Evolutionary conservation across 2,329 filamentous ascomycete species (phyloP), one percentile per base, ranked within the genome.

Genomic region (Fusarium ramigenum): DNA sequence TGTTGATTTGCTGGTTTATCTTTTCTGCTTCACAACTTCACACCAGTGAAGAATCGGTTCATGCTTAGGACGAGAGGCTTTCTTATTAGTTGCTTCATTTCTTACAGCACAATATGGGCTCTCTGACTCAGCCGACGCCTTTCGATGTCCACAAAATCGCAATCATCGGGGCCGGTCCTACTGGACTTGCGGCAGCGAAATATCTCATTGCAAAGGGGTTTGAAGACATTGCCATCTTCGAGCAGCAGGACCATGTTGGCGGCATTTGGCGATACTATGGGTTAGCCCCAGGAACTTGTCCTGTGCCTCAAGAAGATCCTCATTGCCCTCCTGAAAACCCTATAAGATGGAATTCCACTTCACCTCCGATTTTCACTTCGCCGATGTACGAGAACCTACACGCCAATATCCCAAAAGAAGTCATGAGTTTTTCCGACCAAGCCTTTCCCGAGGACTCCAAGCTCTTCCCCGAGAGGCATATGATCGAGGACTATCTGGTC

Each of bases 231-330:
- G 89, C 91, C 67, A 82, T 98, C 43, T 97, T 93, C 78, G 96
- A 98, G 82, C 94, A 97, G 82, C 91, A 94, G 73, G 84, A 87
- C 49, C 87, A 89, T 53, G 88, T 93, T 11, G 96, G 95, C 64
- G 96, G 96, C 5, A 89, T 96, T 15, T 98, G 96, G 96, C 92
- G 94, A 78, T 95, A 97, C 81, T 91, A 87, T 70, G 84, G 85
- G 34, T 82, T 80, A 67, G 86, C 81, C 62, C 85, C 79, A 70
- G 87, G 75, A 74, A 84, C 79, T 67, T 87, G 78, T 75, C 87
- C 75, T 39, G 84, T 96, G 42, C 94, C 95, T 12, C 92, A 95
- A 79, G 90, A 90, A n/a, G 87, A 89, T 76, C 88, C 90, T 32
- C 88, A 88, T 76, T 86, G 87, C 49, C 87, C 89, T 30, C 85